A percentile compares a stretch with the other conserved stretches of the same genome.
These are phyloP conservation scores for Trichoderma guizhouense DNA, from an alignment of 2,329 filamentous ascomycete species.

Conservation along the genomic window DNA sequence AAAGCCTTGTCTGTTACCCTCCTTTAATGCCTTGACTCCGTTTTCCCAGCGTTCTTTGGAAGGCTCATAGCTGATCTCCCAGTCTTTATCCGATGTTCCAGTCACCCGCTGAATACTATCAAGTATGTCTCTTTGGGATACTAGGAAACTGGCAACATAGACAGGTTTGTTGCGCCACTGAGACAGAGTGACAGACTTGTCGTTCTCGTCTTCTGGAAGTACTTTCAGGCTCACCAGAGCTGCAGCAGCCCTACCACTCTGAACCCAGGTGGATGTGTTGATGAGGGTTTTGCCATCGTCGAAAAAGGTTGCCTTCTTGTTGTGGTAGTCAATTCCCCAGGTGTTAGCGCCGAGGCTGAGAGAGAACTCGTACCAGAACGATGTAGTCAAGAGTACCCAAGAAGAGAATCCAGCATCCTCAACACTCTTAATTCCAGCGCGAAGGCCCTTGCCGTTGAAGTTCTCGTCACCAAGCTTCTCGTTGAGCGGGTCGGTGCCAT, in stretches of 20 bases:
- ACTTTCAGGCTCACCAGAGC: constrained; percentile 44
- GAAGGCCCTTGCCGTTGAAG: too few species aligned
- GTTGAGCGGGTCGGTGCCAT: too few species aligned
- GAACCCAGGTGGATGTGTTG: constrained; percentile 52
- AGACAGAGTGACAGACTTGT: constrained; percentile 34
- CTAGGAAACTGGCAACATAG: constrained; percentile 52
- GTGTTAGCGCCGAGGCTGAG: constrained; percentile 36
- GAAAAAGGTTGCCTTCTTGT: constrained; percentile 30
- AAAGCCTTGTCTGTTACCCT: constrained; percentile 42
- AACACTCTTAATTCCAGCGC: too few species aligned
- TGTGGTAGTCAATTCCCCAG: constrained; percentile 49
- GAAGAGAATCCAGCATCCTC: too few species aligned
- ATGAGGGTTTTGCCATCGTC: constrained; percentile 25
- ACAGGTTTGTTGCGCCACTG: constrained; percentile 43
- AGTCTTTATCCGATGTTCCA: constrained; percentile 53
- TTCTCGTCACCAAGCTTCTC: too few species aligned
- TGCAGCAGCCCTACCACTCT: constrained; percentile 40
- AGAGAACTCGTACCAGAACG: constrained; percentile 55
- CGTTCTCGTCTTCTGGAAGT: constrained; percentile 36
- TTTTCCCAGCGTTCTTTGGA: constrained; percentile 45
- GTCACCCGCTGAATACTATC: constrained; percentile 56
- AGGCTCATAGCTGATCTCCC: constrained; percentile 50
- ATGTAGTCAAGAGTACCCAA: constrained; percentile 51
- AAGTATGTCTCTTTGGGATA: constrained; percentile 63
- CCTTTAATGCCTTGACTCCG: constrained; percentile 41